Base-by-base conservation (phyloP, 768 basidiomycete species). In the Suillus tomentosus region DNA sequence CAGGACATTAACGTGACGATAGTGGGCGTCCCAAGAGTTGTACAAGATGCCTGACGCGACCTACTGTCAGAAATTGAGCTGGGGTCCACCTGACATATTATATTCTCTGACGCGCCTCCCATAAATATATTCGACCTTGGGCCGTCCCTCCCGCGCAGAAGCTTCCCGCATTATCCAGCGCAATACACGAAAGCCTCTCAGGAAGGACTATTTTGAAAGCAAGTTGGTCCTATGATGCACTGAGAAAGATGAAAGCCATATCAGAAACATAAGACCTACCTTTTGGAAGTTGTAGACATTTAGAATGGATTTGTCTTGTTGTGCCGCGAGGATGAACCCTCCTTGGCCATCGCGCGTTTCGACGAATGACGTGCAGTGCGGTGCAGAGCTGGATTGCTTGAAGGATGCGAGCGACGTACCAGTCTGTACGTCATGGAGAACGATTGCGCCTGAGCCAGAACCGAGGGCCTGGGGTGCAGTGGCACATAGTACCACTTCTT, bases 211-310 rank as follows among this genome's bases (percentile, higher is more conserved):
- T 83, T 76, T 95, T 95, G 50, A 90, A 77, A 56, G 87, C 85
- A 48, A 96, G 80, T 84, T 98, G 96, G 75, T 99, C 95, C 96
- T 97, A 72, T 39, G 43, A 63, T 9, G 5, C 51, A n/a, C 42
- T 61, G 60, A 61, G 53, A 37, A 31, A 31, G 15, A 53, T 50
- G 10, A 19, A 51, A 34, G 40, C 22, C 9, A 37, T 9, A 42
- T 42, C n/a, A 10, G 3, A 61, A 40, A 22, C 24, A 11, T 61
- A 45, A 63, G 24, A 71, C 78, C 62, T 66, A 92, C 96, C 81
- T 95, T 96, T 83, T 98, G 95, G 76, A 95, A 98, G 67, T 86
- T 89, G 77, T 96, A 99, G 19, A 95, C 89, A 71, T 96, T 90
- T 67, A 97, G 71, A 50, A 96, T 83, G 0, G 93, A 87, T 75